Evolutionary conservation across 139 green algal genomes (phyloP), one percentile per base, ranked within the genome.

Genomic region (Chlamydomonas urium): DNA sequence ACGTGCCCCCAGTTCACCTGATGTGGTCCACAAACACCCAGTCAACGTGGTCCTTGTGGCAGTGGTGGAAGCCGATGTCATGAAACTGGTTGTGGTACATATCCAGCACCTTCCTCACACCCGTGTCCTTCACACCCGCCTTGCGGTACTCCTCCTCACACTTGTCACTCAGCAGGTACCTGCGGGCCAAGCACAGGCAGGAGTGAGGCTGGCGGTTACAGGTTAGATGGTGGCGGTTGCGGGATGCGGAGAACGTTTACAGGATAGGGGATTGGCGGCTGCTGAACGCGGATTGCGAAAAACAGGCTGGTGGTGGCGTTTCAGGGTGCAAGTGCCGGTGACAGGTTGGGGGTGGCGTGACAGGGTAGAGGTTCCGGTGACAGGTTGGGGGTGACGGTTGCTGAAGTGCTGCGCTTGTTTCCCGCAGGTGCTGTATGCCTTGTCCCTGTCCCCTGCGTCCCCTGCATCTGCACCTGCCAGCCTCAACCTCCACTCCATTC

Each of bases 21-120:
- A 70, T 70, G 38, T 70, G 60, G 59, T 97, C 90, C n/a, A 96
- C 86, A 67, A 86, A 94, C 38, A 76, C 86, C 71, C 76, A 96
- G 83, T 96, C 90, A n/a, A 96, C 90, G 3, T 69, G 75, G 35
- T 89, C 50, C 8, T 79, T 56, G 63, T 87, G 82, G 65, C 77
- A 23, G 74, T 94, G 90, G 70, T 85, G 87, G 79, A 82, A 94
- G 47, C 62, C 66, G 17, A 93, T 85, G 38, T 86, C 79, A 47
- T 93, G 86, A 26, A 66, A 2, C 32, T 75, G 82, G 26, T 80
- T 83, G 2, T 73, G 72, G 21, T 79, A 78, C 66, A 91, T 58
- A 66, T 88, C 80, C 31, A 94, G 36, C 5, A 42, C 60, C 65
- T 68, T 62, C 21, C 35, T 77, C 4, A 78, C 38, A 1, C 50